A percentile compares a stretch with the other conserved stretches of the same genome.
These are phyloP conservation scores for Kentomonas sorsogonicus DNA, from an alignment of 208 protist species.

Conservation along the genomic window DNA sequence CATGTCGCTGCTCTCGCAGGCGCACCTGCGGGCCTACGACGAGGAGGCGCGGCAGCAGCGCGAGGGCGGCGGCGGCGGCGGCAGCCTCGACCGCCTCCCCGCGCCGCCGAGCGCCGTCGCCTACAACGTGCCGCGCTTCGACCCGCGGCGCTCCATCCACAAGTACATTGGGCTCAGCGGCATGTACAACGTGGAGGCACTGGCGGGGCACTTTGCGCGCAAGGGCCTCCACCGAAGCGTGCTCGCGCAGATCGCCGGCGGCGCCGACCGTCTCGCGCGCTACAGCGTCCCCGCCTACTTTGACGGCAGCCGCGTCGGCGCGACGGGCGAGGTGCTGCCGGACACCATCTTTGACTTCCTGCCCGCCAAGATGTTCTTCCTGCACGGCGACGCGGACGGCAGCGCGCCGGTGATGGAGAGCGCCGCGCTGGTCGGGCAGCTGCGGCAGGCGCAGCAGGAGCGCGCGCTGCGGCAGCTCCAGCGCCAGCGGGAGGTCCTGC, in stretches of 20 bases:
- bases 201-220: constrained; percentile 55
- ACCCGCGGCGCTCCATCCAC: constrained; percentile 73
- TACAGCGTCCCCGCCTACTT: constrained; percentile 75
- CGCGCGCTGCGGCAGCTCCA: constrained; percentile 20
- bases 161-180: constrained; percentile 81
- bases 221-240: constrained; percentile 60
- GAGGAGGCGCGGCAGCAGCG: constrained; percentile 17
- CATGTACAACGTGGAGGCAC: constrained; percentile 71
- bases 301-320: constrained; percentile 27
- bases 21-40: constrained; percentile 57
- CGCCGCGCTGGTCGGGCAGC: constrained; percentile 40
- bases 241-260: constrained; percentile 61
- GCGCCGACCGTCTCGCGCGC: constrained; percentile 38
- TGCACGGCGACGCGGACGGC: constrained; percentile 79
- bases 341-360: constrained; percentile 81
- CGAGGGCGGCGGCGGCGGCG: too few relatives aligned
- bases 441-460: constrained; percentile 51
- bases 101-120: constrained; percentile 34
- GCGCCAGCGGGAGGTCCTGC: constrained; percentile 19
- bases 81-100: constrained; percentile 20
- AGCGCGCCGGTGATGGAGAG: constrained; percentile 74
- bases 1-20: constrained; percentile 84
- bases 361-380: constrained; percentile 68
- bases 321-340: constrained; percentile 69
- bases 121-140: constrained; percentile 84